Base-by-base conservation (phyloP, 2,329 filamentous ascomycete genomes). In the Rugonectria rugulosa region DNA sequence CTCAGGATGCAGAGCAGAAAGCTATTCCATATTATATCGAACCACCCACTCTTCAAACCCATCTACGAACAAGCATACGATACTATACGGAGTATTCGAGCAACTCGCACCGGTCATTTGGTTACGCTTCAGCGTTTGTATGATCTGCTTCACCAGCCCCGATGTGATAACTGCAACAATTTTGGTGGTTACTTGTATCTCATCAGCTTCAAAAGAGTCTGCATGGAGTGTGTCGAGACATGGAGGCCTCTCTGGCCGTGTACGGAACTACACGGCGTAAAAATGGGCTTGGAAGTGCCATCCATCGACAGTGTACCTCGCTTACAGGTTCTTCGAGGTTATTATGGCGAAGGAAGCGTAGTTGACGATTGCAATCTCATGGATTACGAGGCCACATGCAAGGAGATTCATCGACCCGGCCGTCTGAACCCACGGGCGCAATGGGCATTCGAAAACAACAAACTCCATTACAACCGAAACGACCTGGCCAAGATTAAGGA, bases 141-240 rank as follows among this genome's bases (percentile, higher is more conserved):
- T 19, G 15, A 17, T 15, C 24, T 9, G 24, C 23, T 44, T 4
- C 32, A 24, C 26, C 10, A 24, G 12, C 19, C 15, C 23, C 17
- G 32, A 17, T 44, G 41, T 12, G 14, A 44, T 5, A 24, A 21
- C 12, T 44, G 41, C 10, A 10, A 21, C 10, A 27, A 27, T 27
- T 44, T 44, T 20, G 41, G 41, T 5, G 24, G 41, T 10, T 44
- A 44, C 41, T 11, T 44, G 26, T 29, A 44, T 12, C 15, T 44
- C 26, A 9, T 44, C 3, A 44, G 26, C 27, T 23, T 44, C 15
- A n/a, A 24, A 21, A 29, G 41, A 11, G 5, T 44, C 15, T 44
- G 41, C n/a, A 27, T 17, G 10, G 14, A 6, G 6, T 44, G 41
- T 20, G 5, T 31, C 6, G 11, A 21, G 26, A 12, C 19, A 10